These are phyloP conservation scores for Podaxis rugospora DNA, from an alignment of 768 basidiomycete genomes.

Conservation along the genomic window DNA sequence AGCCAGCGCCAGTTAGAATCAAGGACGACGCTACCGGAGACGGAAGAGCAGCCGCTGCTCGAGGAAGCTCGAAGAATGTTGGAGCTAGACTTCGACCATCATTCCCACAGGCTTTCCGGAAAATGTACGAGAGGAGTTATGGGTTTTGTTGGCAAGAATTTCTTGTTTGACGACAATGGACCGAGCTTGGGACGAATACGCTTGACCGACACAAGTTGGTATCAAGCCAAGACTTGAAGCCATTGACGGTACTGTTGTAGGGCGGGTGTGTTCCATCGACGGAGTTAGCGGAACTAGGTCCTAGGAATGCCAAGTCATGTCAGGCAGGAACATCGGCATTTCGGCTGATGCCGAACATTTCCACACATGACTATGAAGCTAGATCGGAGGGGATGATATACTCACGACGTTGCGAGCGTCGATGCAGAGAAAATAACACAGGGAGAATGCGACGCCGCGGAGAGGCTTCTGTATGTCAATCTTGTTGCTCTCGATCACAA, in stretches of 20 bases:
- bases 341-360: not conserved
- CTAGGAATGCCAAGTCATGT: not conserved
- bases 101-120: not conserved
- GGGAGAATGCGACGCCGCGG: too few relatives aligned
- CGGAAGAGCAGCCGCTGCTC: constrained; percentile 26
- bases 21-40: constrained; percentile 28
- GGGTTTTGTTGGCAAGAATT: not conserved
- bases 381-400: too few relatives aligned
- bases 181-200: not conserved
- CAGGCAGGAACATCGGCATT: not conserved
- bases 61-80: not conserved
- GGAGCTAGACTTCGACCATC: not conserved
- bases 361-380: not conserved
- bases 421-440: too few relatives aligned
- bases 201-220: not conserved
- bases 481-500: too few relatives aligned
- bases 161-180: not conserved
- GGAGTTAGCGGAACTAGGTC: not conserved
- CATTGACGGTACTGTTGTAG: not conserved
- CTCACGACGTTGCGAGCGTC: too few relatives aligned
- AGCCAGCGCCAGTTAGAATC: constrained; percentile 44
- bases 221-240: not conserved
- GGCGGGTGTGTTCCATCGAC: not conserved
- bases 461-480: too few relatives aligned
- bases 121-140: not conserved